Percentiles rank a stretch among this genome's conserved stretches.
phyloP scores from a whole-genome alignment of 2,329 filamentous ascomycete species.

The Ascocoryne sarcoides region DNA sequence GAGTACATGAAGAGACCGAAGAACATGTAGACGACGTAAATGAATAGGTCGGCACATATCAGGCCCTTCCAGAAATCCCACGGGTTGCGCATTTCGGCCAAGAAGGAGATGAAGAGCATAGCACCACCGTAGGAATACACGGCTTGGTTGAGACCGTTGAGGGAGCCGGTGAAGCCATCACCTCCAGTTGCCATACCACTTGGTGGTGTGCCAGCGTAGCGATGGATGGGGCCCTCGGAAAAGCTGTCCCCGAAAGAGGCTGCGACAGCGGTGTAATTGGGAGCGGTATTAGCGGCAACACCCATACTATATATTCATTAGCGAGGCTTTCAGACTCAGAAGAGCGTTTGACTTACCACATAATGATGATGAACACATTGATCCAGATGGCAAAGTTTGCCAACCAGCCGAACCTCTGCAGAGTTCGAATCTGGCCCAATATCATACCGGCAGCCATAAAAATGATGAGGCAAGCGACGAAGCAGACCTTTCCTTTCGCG shows the following conservation, averaged over 20 bases:
- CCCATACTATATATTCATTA: constrained; percentile 33
- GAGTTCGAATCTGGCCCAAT: constrained; percentile 46
- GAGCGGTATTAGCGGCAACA: constrained; percentile 39
- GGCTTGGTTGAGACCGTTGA: constrained; percentile 44
- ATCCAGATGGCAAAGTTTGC: constrained; percentile 48
- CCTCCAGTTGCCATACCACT: constrained; percentile 34
- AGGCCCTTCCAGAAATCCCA: constrained; percentile 41
- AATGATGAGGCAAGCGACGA: constrained; percentile 41
- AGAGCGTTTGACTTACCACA: constrained; percentile 30
- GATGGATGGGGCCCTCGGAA: constrained; percentile 25
- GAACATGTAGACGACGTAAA: constrained; percentile 38
- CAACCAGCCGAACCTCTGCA: constrained; percentile 45
- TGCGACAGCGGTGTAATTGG: constrained; percentile 36
- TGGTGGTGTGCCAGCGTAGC: constrained; percentile 32
- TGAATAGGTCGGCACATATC: constrained; percentile 37
- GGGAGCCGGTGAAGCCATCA: constrained; percentile 35
- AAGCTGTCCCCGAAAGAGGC: constrained; percentile 27
- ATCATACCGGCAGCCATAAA: constrained; percentile 43
- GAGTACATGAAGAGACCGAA: constrained; percentile 40
- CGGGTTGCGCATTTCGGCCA: constrained; percentile 43
- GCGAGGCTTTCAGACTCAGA: not conserved
- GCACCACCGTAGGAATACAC: constrained; percentile 52
- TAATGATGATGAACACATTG: constrained; percentile 45
- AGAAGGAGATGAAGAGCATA: constrained; percentile 48
- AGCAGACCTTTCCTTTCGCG: constrained; percentile 41